Conservation (phyloP, 2,329 filamentous ascomycete species). For the Calonectria naviculata region DNA sequence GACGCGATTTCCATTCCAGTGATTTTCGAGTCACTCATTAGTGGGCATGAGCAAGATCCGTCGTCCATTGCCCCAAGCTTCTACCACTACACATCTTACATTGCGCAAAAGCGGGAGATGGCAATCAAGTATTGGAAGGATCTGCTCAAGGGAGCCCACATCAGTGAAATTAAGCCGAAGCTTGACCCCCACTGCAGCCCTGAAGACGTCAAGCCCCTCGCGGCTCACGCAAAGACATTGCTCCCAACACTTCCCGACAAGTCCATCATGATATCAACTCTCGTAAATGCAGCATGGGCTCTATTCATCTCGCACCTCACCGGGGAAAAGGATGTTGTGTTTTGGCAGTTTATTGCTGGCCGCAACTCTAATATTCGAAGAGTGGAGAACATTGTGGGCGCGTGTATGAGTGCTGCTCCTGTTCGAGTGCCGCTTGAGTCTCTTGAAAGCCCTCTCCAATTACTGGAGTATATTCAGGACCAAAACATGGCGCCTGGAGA, state of each 20-base stretch:
- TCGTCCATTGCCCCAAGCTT: neutral
- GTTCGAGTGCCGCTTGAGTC: neutral
- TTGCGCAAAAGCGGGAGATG: neutral
- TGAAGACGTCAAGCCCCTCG: neutral
- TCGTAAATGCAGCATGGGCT: conserved; percentile 23
- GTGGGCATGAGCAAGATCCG: neutral
- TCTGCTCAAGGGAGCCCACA: neutral
- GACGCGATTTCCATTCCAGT: neutral
- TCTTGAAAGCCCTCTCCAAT: neutral
- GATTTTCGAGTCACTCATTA: neutral
- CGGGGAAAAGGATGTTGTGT: neutral
- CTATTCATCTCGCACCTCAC: conserved; percentile 30
- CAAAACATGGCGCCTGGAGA: neutral
- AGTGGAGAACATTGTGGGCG: neutral
- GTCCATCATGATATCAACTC: neutral
- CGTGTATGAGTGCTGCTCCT: neutral
- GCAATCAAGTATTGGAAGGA: neutral
- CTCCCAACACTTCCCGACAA: neutral
- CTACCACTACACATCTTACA: neutral
- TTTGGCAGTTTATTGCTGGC: neutral
- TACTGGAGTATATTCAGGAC: neutral
- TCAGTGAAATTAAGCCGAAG: neutral
- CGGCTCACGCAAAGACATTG: neutral
- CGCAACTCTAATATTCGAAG: neutral
- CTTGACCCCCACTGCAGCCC: neutral